These are phyloP conservation scores for Mycena rosella DNA, from an alignment of 768 basidiomycete genomes.

Conservation along the genomic window DNA sequence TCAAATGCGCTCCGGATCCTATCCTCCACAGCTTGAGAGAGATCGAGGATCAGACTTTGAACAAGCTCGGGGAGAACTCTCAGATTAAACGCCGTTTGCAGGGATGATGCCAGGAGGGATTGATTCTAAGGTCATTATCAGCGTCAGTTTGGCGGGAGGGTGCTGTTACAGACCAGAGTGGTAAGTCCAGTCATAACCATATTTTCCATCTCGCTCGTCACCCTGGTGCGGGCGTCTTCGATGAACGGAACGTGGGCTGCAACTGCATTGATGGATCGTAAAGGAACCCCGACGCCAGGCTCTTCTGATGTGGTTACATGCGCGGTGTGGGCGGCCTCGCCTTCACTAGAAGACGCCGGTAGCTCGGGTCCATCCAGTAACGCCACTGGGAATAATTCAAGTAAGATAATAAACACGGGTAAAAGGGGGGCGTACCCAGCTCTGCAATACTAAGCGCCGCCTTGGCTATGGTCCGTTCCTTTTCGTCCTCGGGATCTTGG, in stretches of 20 bases:
- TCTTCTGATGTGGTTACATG: slow-evolving; percentile 29
- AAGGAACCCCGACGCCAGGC: slow-evolving; percentile 56
- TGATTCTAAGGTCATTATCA: slow-evolving; percentile 73
- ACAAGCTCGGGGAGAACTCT: slow-evolving; percentile 87
- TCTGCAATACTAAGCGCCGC: slow-evolving; percentile 97
- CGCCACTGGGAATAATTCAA: slow-evolving; percentile 54
- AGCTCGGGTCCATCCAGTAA: slow-evolving; percentile 60
- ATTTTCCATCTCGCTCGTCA: slow-evolving; percentile 90
- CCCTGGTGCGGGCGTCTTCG: slow-evolving; percentile 73
- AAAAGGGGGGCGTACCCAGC: slow-evolving; percentile 69
- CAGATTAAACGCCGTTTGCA: slow-evolving; percentile 97
- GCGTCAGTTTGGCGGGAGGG: slow-evolving; percentile 7
- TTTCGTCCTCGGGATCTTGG: slow-evolving; percentile 75
- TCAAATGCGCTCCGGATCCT: slow-evolving; percentile 90
- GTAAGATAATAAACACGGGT: slow-evolving; percentile 4
- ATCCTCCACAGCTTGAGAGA: slow-evolving; percentile 86
- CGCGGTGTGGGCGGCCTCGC: slow-evolving; percentile 1
- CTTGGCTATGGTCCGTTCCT: slow-evolving; percentile 90
- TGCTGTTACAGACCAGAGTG: slow-evolving; percentile 68
- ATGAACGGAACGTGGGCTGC: slow-evolving; percentile 78
- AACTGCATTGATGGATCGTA: slow-evolving; percentile 82
- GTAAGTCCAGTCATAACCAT: slow-evolving; percentile 88
- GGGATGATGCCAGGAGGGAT: slow-evolving; percentile 89
- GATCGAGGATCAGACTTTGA: slow-evolving; percentile 79
- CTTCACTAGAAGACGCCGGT: slow-evolving; percentile 12